Evolutionary conservation across 148 eudicot species (phyloP).

Genomic region (Salicornia ramosissima): DNA sequence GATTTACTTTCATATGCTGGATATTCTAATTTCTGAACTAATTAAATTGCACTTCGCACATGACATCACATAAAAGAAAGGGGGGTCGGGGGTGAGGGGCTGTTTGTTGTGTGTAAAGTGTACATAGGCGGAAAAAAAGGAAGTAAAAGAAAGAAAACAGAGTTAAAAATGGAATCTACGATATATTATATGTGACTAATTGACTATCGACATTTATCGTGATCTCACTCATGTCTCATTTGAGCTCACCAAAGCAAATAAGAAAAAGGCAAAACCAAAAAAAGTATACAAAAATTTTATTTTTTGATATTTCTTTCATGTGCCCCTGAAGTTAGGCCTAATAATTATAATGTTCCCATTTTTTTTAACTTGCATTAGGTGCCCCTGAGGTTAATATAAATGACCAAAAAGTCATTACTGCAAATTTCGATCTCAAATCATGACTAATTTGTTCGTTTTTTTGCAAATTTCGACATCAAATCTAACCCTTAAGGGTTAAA

Average conservation of each 20-base stretch:
- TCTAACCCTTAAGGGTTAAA: no score
- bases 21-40: background rate
- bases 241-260: background rate
- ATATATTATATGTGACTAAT: background rate
- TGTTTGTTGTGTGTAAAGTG: background rate
- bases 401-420: no score
- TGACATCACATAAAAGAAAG: background rate
- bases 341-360: no score
- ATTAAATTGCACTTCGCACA: conserved; percentile 9
- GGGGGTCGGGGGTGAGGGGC: no score
- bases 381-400: no score
- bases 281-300: background rate
- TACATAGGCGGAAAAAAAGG: background rate
- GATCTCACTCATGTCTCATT: background rate
- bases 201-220: no score
- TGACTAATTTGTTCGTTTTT: no score
- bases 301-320: no score
- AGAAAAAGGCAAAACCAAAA: background rate
- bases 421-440: no score
- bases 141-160: background rate
- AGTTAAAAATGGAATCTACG: background rate
- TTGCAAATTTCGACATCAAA: no score
- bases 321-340: no score
- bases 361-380: no score
- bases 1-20: background rate